Percentiles rank a stretch among this genome's conserved stretches.
Evolutionary conservation across 768 basidiomycete genomes (phyloP).

Genomic region (Leccinum pellstonianum): DNA sequence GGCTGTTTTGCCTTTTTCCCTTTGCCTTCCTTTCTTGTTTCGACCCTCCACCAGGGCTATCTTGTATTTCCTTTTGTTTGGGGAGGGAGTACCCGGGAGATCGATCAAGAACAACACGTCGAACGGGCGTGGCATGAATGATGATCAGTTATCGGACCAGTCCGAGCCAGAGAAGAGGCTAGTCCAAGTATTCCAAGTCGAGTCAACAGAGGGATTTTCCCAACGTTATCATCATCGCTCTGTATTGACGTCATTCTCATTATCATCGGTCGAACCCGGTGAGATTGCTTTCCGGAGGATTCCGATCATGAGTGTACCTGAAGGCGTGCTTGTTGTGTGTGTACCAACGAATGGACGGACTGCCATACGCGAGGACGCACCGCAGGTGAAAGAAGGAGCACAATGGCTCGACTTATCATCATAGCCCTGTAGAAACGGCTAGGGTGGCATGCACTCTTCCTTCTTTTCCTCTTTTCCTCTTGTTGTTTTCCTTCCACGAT

Average conservation of each 20-base stretch:
- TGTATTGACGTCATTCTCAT: not conserved
- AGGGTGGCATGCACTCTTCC: not conserved
- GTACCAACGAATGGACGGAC: not conserved
- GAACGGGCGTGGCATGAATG: not conserved
- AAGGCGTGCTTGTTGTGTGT: not conserved
- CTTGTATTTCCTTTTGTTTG: not conserved
- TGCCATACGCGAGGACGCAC: not conserved
- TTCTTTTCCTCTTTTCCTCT: not conserved
- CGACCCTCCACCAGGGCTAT: not conserved
- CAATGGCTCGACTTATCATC: not conserved
- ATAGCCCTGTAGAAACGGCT: too few relatives aligned
- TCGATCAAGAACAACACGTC: not conserved
- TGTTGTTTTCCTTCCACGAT: too few relatives aligned
- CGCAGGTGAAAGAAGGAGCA: not conserved
- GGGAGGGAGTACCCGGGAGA: not conserved
- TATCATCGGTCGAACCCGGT: slow-evolving; percentile 1
- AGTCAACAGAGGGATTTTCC: not conserved
- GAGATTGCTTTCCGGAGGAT: not conserved
- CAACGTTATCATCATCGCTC: not conserved
- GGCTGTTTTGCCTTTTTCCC: not conserved
- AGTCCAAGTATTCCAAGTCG: not conserved
- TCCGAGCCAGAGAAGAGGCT: not conserved
- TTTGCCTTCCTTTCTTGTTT: not conserved
- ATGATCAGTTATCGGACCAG: not conserved
- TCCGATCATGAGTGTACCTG: not conserved